Base-by-base conservation (phyloP, 164 flowering plant species). In the Magnolia officinalis region DNA sequence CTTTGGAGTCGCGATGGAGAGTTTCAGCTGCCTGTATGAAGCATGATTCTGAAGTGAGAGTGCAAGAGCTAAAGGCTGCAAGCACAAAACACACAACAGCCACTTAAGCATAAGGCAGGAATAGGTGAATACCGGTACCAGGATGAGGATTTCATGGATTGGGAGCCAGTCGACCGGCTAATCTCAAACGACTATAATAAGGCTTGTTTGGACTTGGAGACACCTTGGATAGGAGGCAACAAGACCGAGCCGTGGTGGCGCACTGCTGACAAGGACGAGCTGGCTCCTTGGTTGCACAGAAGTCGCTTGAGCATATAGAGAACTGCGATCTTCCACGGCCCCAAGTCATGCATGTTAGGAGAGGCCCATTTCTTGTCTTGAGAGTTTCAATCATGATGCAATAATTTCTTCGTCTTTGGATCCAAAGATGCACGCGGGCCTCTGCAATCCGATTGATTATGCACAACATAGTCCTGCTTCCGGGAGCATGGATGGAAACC, bases 211-310 rank as follows among this genome's bases (percentile, higher is more conserved):
- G 87, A 82, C 55, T 49, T 63, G 61, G 87, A 79, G 45, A 76
- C 84, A 6, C 76, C 84, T 63, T 86, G 86, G 90, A 78, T 77
- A 73, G 84, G 77, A 79, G 59, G 77, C 80, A 82, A 80, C 79
- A 88, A 83, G 79, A 71, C 80, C 11, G 89, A 81, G 70, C 90
- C 88, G 23, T 85, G 91, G 90, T 88, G 90, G 91, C 85, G 84
- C 10, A 79, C 82, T 18, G 76, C 84, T 50, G 90, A 86, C 76
- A 84, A 83, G 83, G 82, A 85, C 37, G 89, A 86, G 71, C 77
- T 86, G 78, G 89, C 88, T 77, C 84, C 50, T 84, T 87, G 80
- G 88, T 87, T 74, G 89, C 89, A 69, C 84, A 79, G 77, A 85
- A 80, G 73, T 82, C 91, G 3, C 76, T 82, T 37, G 86, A 82